Evolutionary conservation across 83 land plant genomes (phyloP).

Genomic region (Picea abies): DNA sequence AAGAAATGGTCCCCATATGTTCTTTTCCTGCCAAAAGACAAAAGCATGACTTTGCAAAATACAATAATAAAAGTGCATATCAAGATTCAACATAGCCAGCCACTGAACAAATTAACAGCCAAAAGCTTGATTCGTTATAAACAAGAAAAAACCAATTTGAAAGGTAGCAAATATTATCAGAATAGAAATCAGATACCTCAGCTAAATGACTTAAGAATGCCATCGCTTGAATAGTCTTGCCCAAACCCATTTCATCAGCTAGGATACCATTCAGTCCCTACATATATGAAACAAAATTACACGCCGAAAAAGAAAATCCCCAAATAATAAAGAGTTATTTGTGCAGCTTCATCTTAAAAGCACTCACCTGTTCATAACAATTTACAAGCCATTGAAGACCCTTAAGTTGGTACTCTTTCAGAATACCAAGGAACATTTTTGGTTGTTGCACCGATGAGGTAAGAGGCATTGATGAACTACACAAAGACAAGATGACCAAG

Average conservation of each 20-base stretch:
- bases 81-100: background rate
- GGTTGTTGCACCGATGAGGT: slow-evolving; percentile 92
- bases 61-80: background rate
- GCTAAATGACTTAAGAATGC: slow-evolving; percentile 99
- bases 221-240: slow-evolving; percentile 99
- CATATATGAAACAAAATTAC: background rate
- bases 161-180: background rate
- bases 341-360: background rate
- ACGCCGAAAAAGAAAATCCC: background rate
- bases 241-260: slow-evolving; percentile 99
- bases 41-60: background rate
- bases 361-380: slow-evolving; percentile 96
- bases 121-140: background rate
- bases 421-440: slow-evolving; percentile 72
- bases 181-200: slow-evolving; percentile 52
- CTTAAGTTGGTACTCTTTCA: slow-evolving; percentile 97
- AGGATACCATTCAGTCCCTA: slow-evolving; percentile 99
- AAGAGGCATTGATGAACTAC: slow-evolving; percentile 96
- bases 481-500: slow-evolving; percentile 2
- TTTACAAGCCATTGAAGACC: slow-evolving; percentile 99
- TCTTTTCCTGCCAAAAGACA: slow-evolving; percentile 73
- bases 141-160: background rate
- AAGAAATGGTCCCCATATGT: slow-evolving; percentile 90
- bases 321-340: slow-evolving; percentile 5
- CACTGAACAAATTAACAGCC: background rate